Base-by-base conservation (phyloP, 2,329 filamentous ascomycete species). In the Ophiosphaerella narmari region DNA sequence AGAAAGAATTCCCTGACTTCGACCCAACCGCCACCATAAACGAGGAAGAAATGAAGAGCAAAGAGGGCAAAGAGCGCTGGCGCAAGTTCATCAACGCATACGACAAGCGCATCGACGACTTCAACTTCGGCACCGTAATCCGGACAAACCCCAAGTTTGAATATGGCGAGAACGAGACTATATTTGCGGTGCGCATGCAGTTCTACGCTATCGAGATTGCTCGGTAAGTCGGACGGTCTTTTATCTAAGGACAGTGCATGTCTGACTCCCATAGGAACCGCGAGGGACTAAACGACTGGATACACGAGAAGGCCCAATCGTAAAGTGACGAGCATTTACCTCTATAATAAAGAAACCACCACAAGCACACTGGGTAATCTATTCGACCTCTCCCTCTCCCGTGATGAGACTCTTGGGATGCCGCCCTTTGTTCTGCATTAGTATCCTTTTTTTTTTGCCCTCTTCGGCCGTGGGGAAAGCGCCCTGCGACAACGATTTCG, bases 41-140 rank as follows among this genome's bases (percentile, higher is more conserved):
- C 71, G 94, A 99, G 78, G 88, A 96, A 63, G 82, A 89, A 65
- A 97, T 99, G 93, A 99, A 99, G 86, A 97, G 90, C 83, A 95
- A 96, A 79, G 77, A 80, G 12, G 93, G 93, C 72, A 99, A 99
- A 81, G 91, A 95, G 77, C 83, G 84, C 72, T 99, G 94, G 94
- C 86, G 94, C 67, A 89, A 88, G 59, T 99, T 97, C 78, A 89
- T 97, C 83, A 92, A 89, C 82, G 80, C 82, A 55, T 99, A 97
- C 74, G 91, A 97, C 78, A 92, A 96, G 76, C 93, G 84, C 76
- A 80, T 99, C n/a, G 88, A 94, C 57, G 95, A 99, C 76, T 99
- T 87, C 81, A 99, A 97, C 80, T 99, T 97, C 75, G 94, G 94
- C 48, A 97, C 94, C 31, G 92, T 99, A 83, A 74, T 99, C 65